Base-by-base conservation (phyloP, 176 grass and related monocot species). In the Ananas comosus region DNA sequence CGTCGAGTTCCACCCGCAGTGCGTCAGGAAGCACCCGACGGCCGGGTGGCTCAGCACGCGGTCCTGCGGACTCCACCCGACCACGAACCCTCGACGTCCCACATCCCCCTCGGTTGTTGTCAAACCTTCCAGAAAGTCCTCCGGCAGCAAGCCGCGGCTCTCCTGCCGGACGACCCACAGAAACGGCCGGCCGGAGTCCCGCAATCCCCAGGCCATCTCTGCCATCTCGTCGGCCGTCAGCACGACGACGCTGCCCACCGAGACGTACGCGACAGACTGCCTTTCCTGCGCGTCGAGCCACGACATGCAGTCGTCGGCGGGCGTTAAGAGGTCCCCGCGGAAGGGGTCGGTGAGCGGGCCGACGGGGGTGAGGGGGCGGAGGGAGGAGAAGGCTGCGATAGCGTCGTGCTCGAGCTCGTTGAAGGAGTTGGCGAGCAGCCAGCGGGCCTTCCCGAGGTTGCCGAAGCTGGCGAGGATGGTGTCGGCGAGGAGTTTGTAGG, bases 1-100 rank as follows among this genome's bases (percentile, higher is more conserved):
- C 29, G 75, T 83, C 3, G 92, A 96, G 85, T 91, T 96, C 92
- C 88, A 91, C 0, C 92, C 92, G 70, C 92, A 91, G 81, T 96
- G 88, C 64, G 88, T 91, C 56, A 96, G 64, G 75, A 96, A 96
- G 79, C 88, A 91, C 10, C 74, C 92, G 0, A 81, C 71, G 0
- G 92, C 29, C 12, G 54, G 4, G 70, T 96, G 92, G 25, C 58
- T 70, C 4, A 96, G 85, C 42, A 96, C 91, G 12, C 27, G 74
- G 16, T 88, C 88, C 80, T 96, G 88, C 13, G 91, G 85, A 75
- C 88, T 88, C 91, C 91, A 96, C 48, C 71, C 77, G 53, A 96
- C 85, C 47, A 96, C 77, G 73, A 78, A 28, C 3, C 91, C 87
- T 28, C 73, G 63, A n/a, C 49, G 13, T 52, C 75, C 22, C 22